Evolutionary conservation across 2,329 filamentous ascomycete genomes (phyloP).

Genomic region (Beauveria medogensis): DNA sequence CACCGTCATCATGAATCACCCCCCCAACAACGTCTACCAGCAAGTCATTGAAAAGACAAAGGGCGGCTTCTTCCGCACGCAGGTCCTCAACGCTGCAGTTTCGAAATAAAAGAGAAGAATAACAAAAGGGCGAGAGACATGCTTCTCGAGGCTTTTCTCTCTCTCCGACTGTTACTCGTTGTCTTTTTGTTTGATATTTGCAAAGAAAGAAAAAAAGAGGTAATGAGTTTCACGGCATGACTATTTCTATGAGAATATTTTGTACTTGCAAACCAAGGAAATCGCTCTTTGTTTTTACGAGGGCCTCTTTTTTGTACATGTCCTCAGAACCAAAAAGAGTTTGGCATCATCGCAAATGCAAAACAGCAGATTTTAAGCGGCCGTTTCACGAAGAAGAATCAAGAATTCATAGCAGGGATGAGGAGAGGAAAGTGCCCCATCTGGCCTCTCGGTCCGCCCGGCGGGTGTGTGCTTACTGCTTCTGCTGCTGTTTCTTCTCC

Average conservation of each 20-base stretch:
- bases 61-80: slow-evolving; percentile 96
- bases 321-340: not conserved
- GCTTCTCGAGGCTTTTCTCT: too few species aligned
- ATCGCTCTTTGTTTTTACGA: slow-evolving; percentile 11
- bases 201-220: not conserved
- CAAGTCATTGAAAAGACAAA: slow-evolving; percentile 99
- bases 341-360: not conserved
- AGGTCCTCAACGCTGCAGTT: slow-evolving; percentile 71
- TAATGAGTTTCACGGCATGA: slow-evolving; percentile 4
- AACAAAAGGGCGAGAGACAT: not conserved
- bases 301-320: not conserved
- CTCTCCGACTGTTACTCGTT: not conserved
- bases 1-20: slow-evolving; percentile 99
- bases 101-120: slow-evolving; percentile 35
- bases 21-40: slow-evolving; percentile 95
- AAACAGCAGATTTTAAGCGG: not conserved
- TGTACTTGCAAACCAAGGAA: slow-evolving; percentile 15
- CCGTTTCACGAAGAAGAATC: too few species aligned
- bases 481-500: not conserved
- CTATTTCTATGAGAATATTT: slow-evolving; percentile 10
- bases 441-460: not conserved
- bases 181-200: not conserved
- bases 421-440: too few species aligned
- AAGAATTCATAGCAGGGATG: too few species aligned
- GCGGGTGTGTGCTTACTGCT: not conserved